phyloP scores from a whole-genome alignment of 306 rosid species.

The Pyrus bretschneideri region DNA sequence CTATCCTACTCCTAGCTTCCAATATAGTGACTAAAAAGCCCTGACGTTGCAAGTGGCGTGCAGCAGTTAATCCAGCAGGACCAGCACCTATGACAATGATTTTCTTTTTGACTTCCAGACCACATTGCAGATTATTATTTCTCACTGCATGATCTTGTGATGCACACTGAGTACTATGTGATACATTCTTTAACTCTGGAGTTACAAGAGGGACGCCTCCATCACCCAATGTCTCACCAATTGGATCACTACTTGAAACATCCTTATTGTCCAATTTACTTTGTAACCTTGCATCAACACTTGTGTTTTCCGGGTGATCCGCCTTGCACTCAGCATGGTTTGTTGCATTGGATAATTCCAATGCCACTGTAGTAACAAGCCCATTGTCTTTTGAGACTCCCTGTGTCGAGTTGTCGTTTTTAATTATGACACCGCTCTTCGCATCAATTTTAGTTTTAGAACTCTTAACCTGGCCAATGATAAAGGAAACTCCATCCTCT shows the following conservation, averaged over 20 bases:
- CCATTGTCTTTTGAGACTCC: slow-evolving; percentile 35
- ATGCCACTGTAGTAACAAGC: slow-evolving; percentile 13
- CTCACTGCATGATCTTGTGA: slow-evolving; percentile 31
- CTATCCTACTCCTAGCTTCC: slow-evolving; percentile 91
- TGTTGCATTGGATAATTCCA: slow-evolving; percentile 24
- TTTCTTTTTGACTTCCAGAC: slow-evolving; percentile 48
- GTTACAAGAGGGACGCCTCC: slow-evolving; percentile 28
- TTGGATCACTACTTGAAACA: slow-evolving; percentile 31
- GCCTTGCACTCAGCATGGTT: slow-evolving; percentile 33
- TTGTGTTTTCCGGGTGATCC: slow-evolving; percentile 26
- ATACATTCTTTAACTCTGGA: slow-evolving; percentile 35
- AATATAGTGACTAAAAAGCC: slow-evolving; percentile 74
- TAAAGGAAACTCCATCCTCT: slow-evolving; percentile 91
- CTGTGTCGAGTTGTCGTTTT: slow-evolving; percentile 19
- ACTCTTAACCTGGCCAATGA: slow-evolving; percentile 60
- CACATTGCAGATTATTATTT: slow-evolving; percentile 28
- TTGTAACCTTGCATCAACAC: slow-evolving; percentile 22
- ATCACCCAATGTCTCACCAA: slow-evolving; percentile 31
- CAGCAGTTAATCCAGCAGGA: slow-evolving; percentile 98
- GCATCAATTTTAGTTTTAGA: slow-evolving; percentile 37
- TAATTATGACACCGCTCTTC: slow-evolving; percentile 26
- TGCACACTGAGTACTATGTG: slow-evolving; percentile 24
- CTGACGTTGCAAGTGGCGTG: slow-evolving; percentile 93
- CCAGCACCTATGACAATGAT: slow-evolving; percentile 94
- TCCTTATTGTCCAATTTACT: slow-evolving; percentile 22